These are phyloP conservation scores for Apiospora saccharicola DNA, from an alignment of 2,329 filamentous ascomycete species.

Conservation along the genomic window DNA sequence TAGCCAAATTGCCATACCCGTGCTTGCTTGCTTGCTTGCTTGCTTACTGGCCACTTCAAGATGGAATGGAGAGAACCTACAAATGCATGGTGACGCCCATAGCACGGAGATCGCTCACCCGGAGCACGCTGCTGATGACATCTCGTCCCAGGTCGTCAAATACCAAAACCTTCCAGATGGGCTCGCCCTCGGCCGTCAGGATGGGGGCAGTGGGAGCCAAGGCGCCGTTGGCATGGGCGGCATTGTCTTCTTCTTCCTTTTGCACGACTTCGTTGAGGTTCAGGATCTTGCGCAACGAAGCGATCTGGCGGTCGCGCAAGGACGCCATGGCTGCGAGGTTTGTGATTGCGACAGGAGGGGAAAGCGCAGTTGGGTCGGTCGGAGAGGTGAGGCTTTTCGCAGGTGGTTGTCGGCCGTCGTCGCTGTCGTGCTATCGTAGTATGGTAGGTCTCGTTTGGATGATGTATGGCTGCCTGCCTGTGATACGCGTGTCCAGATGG, in stretches of 20 bases:
- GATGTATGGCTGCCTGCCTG: constrained; percentile 11
- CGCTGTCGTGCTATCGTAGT: neutral
- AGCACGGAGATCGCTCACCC: constrained; percentile 89
- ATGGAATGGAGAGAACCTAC: constrained; percentile 54
- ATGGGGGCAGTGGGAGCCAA: constrained; percentile 78
- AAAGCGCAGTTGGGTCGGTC: neutral
- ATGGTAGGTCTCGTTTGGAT: constrained; percentile 4
- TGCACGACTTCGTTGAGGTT: constrained; percentile 84
- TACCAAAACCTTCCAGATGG: constrained; percentile 97
- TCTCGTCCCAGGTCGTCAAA: constrained; percentile 92
- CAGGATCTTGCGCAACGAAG: constrained; percentile 92
- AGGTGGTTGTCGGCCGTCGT: neutral
- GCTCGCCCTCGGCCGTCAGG: constrained; percentile 85
- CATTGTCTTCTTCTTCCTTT: constrained; percentile 66
- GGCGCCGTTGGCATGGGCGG: constrained; percentile 65
- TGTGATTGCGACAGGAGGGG: neutral
- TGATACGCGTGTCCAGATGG: constrained; percentile 17
- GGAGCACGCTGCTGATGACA: constrained; percentile 94
- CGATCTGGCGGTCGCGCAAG: constrained; percentile 51
- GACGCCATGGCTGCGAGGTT: constrained; percentile 37
- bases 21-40: too few species aligned
- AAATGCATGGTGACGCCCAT: constrained; percentile 98
- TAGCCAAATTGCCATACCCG: neutral
- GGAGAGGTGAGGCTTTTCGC: neutral
- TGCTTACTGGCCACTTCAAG: constrained; percentile 4